Evolutionary conservation across 2,329 filamentous ascomycete species (phyloP), one percentile per base, ranked within the genome.

Genomic region (Orbilia javanica): DNA sequence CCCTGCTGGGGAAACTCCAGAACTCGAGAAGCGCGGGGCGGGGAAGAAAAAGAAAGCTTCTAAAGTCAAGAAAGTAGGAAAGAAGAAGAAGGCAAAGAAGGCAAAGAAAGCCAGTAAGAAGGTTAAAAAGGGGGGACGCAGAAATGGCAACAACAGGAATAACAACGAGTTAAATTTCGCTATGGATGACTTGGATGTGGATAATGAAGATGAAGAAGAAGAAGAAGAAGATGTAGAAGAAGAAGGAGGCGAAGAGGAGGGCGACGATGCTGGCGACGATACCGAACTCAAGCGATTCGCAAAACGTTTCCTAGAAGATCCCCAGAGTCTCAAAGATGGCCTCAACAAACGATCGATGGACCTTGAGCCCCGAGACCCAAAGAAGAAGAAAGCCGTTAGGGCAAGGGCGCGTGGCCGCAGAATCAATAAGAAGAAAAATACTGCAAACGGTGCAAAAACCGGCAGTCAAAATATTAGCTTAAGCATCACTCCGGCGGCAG

Each of bases 111-210:
- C 22, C 1, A 25, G 39, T 10, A 64, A 57, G 15, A 20, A 25
- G n/a, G 31, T 34, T 10, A 44, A 27, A 27, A 64, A 44, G n/a
- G 15, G 22, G 4, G 50, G 50, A 53, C 50, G 50, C 18, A 53
- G 20, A 13, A 65, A 65, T 20, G 62, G 62, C 8, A 50, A 48
- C 42, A 48, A 65, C n/a, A 29, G 42, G 29, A 65, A 65, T 31
- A 65, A 65, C 42, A 65, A 65, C 22, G 62, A n/a, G 11, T 25
- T 65, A 15, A 50, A 50, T 27, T 50, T 65, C 46, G 42, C 62
- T 11, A 65, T 65, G 62, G 62, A 48, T 13, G 11, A 20, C 15
- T 4, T 48, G 39, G 25, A 65, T 20, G 42, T 44, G 6, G 42
- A 44, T 18, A n/a, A 34, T 20, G 27, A n/a, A 5, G 42, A 46